A percentile compares a stretch with the other conserved stretches of the same genome.
These are phyloP conservation scores for Pythium plurisporium DNA, from an alignment of 352 stramenopile species.

Conservation along the genomic window DNA sequence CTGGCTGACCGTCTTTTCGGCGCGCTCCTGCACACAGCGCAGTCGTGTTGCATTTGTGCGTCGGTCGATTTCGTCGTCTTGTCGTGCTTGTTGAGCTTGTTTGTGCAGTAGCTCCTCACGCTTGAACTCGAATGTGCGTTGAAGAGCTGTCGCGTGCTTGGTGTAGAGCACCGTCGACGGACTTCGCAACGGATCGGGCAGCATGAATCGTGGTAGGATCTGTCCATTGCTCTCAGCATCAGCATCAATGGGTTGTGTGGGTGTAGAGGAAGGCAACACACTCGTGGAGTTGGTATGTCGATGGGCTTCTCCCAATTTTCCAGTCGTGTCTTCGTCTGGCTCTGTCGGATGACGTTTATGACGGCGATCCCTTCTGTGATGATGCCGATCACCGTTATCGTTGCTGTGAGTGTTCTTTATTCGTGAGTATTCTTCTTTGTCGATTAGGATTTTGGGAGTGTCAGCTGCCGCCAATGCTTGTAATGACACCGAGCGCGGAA, in stretches of 20 bases:
- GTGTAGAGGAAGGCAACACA: not conserved
- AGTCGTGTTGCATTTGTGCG: constrained; percentile 34
- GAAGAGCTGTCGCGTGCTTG: constrained; percentile 2
- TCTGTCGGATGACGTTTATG: not conserved
- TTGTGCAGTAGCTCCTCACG: not conserved
- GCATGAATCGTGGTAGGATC: constrained; percentile 50
- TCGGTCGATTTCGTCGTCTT: constrained; percentile 26
- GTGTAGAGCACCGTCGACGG: constrained; percentile 4
- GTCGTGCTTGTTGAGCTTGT: constrained; percentile 8
- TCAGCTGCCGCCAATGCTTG: constrained; percentile 1
- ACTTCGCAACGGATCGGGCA: constrained; percentile 24
- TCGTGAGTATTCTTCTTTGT: not conserved
- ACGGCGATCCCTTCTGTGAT: not conserved
- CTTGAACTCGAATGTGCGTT: constrained; percentile 15
- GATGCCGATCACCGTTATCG: not conserved
- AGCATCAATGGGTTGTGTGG: not conserved
- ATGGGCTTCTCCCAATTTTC: not conserved
- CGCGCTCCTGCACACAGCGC: constrained; percentile 34
- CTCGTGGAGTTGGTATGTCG: constrained; percentile 14
- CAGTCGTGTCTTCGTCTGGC: not conserved
- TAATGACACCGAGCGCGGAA: constrained; percentile 6
- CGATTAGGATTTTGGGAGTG: not conserved
- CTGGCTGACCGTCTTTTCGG: constrained; percentile 31
- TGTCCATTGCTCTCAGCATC: not conserved
- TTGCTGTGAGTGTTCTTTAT: not conserved